Base-by-base conservation (phyloP, 192 early-diverging fungal species). In the Linnemannia exigua region DNA sequence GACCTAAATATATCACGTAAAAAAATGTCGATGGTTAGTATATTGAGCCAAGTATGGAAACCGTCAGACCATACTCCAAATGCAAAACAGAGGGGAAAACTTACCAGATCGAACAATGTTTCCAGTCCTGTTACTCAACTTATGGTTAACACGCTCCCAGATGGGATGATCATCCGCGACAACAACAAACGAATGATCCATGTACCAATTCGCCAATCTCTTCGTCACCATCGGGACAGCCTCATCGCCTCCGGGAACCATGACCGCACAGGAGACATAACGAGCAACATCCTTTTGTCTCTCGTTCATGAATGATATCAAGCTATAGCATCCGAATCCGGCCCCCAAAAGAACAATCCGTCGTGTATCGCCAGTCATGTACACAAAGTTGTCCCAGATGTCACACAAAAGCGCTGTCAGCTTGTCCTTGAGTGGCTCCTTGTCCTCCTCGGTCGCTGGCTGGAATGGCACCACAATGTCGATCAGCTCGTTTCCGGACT, bases 351-450 rank as follows among this genome's bases (percentile, higher is more conserved):
- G 69, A 38, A 89, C 46, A 8, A 89, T 81, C 16, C 81, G 35
- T 12, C 79, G 68, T 11, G 86, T 76, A 5, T 20, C 14, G 47
- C 70, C 75, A 15, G 74, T 67, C 31, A 77, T 72, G 17, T 35
- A 69, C 14, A 75, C 79, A 77, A 75, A 80, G 58, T 81, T 88
- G 54, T 88, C 88, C 88, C 88, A 88, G 61, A 88, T 79, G 47
- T 88, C 82, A 6, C 80, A 50, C 44, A 88, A 36, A 25, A 88
- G 51, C 7, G 67, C 79, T 9, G 79, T 72, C 12, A 84, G 54
- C 47, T 85, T 86, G 50, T 86, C 84, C 36, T 80, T 86, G 52
- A 86, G 63, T 28, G 72, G 35, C 12, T 31, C 41, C 66, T 74
- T 79, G 14, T 86, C 84, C 12, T 86, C 79, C 19, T 86, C 84